Conservation (phyloP, 306 rosid species). For the Quercus engelmannii region DNA sequence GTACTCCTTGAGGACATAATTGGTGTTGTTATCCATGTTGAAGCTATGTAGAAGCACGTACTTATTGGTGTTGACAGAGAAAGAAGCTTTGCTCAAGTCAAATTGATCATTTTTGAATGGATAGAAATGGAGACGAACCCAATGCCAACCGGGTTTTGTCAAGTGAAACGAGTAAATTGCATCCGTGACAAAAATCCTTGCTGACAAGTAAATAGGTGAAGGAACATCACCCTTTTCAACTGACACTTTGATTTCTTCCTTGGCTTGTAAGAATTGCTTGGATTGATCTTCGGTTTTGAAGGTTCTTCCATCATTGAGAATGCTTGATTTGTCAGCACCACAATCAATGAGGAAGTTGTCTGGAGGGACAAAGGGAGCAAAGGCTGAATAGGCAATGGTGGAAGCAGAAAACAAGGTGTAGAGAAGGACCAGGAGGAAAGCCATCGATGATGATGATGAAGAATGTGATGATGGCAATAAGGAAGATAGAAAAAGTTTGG, state of each 20-base stretch:
- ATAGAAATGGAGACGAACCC: constrained; percentile 58
- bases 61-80: constrained; percentile 39
- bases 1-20: constrained; percentile 47
- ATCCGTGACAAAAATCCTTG: constrained; percentile 63
- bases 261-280: constrained; percentile 39
- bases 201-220: constrained; percentile 43
- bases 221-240: constrained; percentile 20
- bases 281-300: constrained; percentile 73
- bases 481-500: constrained; percentile 35
- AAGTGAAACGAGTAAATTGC: constrained; percentile 55
- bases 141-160: constrained; percentile 51
- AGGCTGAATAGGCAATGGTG: background rate
- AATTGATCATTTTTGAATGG: constrained; percentile 38
- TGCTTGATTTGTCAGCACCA: constrained; percentile 45
- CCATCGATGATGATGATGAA: constrained; percentile 39
- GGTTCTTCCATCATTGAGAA: constrained; percentile 63
- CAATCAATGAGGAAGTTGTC: constrained; percentile 75
- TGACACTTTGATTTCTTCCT: constrained; percentile 47
- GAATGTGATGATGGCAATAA: constrained; percentile 37
- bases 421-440: constrained; percentile 62
- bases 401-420: constrained; percentile 21
- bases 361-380: constrained; percentile 44
- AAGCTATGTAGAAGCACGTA: constrained; percentile 61
- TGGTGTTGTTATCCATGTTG: constrained; percentile 39
- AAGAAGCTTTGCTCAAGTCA: constrained; percentile 53